Conservation (phyloP, 805 yeast genomes). For the Cyberlindnera nakhonratchasimensis region DNA sequence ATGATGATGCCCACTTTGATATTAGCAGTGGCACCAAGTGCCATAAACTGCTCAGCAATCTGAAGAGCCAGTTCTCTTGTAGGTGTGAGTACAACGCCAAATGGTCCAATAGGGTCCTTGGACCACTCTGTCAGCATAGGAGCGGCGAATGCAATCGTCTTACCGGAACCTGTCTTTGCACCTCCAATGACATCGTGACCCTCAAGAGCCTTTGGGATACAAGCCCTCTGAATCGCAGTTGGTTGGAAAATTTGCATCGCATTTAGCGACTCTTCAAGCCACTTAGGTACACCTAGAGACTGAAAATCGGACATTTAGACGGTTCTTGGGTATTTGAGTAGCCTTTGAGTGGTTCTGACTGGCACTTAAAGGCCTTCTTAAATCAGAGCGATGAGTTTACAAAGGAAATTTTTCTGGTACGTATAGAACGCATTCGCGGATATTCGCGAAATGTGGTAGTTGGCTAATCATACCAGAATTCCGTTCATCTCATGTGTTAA, state of each 20-base stretch:
- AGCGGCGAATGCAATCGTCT: constrained; percentile 96
- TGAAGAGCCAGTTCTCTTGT: constrained; percentile 93
- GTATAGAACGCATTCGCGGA: background rate
- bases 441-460: background rate
- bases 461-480: background rate
- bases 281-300: constrained; percentile 72
- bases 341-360: background rate
- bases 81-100: constrained; percentile 86
- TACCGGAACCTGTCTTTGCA: constrained; percentile 97
- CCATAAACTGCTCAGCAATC: constrained; percentile 94
- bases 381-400: constrained; percentile 1
- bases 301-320: constrained; percentile 37
- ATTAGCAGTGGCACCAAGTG: constrained; percentile 87
- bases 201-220: constrained; percentile 79
- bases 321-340: no score
- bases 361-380: no score
- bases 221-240: constrained; percentile 80
- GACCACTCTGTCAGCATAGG: constrained; percentile 96
- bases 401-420: background rate
- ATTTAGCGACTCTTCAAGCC: constrained; percentile 78
- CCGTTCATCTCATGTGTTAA: background rate
- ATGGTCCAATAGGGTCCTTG: constrained; percentile 90
- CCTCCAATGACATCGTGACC: constrained; percentile 95
- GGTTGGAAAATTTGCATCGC: constrained; percentile 84
- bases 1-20: constrained; percentile 79